A percentile compares a stretch with the other conserved stretches of the same genome.
Conservation (phyloP, 2,329 filamentous ascomycete genomes). For the Clarireedia homoeocarpa region DNA sequence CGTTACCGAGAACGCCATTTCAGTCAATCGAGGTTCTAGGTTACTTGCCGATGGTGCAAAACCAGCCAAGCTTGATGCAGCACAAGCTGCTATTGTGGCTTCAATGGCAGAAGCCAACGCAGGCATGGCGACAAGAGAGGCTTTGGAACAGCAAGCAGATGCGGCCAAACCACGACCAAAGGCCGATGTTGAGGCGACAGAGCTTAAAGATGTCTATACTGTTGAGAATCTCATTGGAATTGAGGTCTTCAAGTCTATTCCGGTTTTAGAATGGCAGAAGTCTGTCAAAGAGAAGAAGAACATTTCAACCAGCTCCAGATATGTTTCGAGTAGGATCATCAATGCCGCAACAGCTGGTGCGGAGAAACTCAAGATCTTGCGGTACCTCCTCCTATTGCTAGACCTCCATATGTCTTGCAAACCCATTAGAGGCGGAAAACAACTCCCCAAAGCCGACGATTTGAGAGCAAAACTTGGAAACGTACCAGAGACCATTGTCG, state of each 20-base stretch:
- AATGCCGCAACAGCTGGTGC: conserved; percentile 39
- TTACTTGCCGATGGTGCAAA: conserved; percentile 28
- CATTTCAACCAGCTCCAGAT: conserved; percentile 49
- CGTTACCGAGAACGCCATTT: conserved; percentile 63
- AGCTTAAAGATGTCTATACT: conserved; percentile 66
- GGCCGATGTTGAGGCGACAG: conserved; percentile 58
- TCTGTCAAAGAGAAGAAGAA: conserved; percentile 50
- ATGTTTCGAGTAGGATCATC: conserved; percentile 52
- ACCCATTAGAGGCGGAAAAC: conserved; percentile 36
- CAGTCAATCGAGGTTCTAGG: conserved; percentile 31
- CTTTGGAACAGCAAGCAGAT: conserved; percentile 57
- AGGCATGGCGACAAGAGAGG: conserved; percentile 58
- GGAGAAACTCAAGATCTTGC: conserved; percentile 49
- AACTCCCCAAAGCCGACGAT: conserved; percentile 54
- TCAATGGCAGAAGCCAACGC: conserved; percentile 54
- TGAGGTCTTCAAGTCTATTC: conserved; percentile 59
- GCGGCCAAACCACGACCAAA: conserved; percentile 65
- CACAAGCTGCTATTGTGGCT: conserved; percentile 52
- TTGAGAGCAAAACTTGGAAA: conserved; percentile 45
- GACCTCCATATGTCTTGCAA: conserved; percentile 43
- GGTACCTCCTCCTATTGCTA: conserved; percentile 52
- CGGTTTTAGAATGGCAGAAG: conserved; percentile 68
- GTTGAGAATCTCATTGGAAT: conserved; percentile 57
- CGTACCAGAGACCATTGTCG: conserved; percentile 54
- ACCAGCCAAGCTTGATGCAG: conserved; percentile 45